Evolutionary conservation across 2,329 filamentous ascomycete species (phyloP).

Genomic region (Chrysosporium queenslandicum): DNA sequence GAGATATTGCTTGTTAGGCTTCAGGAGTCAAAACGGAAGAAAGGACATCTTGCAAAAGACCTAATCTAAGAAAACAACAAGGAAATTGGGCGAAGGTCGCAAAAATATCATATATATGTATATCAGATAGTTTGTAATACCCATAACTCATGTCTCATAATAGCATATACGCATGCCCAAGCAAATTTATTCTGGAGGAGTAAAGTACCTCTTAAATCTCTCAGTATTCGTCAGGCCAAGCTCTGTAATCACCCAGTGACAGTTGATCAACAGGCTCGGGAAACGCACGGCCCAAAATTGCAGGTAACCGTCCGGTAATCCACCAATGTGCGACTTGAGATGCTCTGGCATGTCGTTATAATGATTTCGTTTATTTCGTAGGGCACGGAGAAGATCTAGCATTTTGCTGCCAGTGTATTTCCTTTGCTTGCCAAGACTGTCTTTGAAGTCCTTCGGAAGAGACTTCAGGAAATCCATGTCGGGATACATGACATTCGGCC

Average conservation of each 20-base stretch:
- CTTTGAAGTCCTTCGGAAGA: constrained; percentile 72
- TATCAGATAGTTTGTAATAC: background rate
- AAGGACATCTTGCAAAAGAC: too few relatives aligned
- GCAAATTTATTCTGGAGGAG: constrained; percentile 25
- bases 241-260: constrained; percentile 63
- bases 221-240: constrained; percentile 45
- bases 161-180: background rate
- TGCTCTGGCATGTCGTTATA: constrained; percentile 89
- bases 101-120: too few relatives aligned
- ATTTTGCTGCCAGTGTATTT: constrained; percentile 82
- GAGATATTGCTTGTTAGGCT: too few relatives aligned
- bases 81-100: too few relatives aligned
- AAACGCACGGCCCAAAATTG: constrained; percentile 74
- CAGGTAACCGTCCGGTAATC: constrained; percentile 69
- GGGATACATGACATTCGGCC: constrained; percentile 38
- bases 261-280: constrained; percentile 65
- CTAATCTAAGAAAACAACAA: too few relatives aligned
- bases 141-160: background rate
- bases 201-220: constrained; percentile 37
- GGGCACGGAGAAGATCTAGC: constrained; percentile 74
- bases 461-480: constrained; percentile 66
- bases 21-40: too few relatives aligned
- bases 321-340: constrained; percentile 62
- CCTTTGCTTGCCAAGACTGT: constrained; percentile 82
- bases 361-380: constrained; percentile 95